phyloP scores from a whole-genome alignment of 169 alveolate species.

The Eimeria falciformis region DNA sequence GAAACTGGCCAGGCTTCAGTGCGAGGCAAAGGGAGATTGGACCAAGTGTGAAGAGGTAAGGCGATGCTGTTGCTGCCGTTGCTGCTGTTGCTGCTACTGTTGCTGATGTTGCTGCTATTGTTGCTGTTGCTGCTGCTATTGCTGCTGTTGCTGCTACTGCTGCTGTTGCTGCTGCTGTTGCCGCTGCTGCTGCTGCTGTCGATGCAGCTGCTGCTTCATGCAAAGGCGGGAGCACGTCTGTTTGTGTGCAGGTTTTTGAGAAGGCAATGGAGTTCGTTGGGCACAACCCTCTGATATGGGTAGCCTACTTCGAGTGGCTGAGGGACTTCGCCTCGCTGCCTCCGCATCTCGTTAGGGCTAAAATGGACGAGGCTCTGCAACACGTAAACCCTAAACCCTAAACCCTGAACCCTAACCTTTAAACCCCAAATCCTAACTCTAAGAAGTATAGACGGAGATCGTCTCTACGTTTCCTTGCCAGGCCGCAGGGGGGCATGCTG shows the following conservation, averaged over 20 bases:
- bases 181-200: conserved; percentile 17
- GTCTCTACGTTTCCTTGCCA: too few species aligned
- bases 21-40: conserved; percentile 71
- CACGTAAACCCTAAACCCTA: conserved; percentile 47
- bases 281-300: conserved; percentile 74
- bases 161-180: conserved; percentile 51
- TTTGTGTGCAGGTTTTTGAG: conserved; percentile 65
- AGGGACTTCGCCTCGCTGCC: conserved; percentile 67
- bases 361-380: conserved; percentile 64
- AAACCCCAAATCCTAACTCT: not conserved
- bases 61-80: not conserved
- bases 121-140: not conserved
- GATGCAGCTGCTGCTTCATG: not conserved
- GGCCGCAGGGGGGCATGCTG: too few species aligned
- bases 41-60: conserved; percentile 56
- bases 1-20: conserved; percentile 59
- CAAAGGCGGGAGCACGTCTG: too few species aligned
- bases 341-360: conserved; percentile 43
- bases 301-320: conserved; percentile 71
- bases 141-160: conserved; percentile 6
- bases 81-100: not conserved
- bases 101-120: conserved; percentile 31
- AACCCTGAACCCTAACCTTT: not conserved
- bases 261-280: conserved; percentile 71
- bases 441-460: not conserved